These are phyloP conservation scores for Sindora glabra DNA, from an alignment of 306 rosid genomes.

Conservation along the genomic window DNA sequence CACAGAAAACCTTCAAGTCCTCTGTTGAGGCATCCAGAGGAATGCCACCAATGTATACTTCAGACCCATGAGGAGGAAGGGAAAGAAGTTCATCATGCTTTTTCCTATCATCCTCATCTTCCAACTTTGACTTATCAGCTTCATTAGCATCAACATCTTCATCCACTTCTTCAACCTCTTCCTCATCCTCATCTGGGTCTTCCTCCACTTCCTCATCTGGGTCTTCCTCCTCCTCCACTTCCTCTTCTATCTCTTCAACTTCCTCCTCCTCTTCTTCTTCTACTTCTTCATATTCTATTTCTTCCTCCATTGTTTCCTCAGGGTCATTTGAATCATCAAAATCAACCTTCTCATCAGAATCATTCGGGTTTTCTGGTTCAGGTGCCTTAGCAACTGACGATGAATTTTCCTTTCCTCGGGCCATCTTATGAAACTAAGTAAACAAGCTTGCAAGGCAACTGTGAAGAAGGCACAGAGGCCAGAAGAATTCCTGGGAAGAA, in stretches of 20 bases:
- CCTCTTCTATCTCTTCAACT: conserved; percentile 66
- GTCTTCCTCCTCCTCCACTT: conserved; percentile 37
- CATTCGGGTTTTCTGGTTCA: conserved; percentile 63
- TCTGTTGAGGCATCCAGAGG: conserved; percentile 60
- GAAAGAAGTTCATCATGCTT: conserved; percentile 78
- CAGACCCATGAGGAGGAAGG: conserved; percentile 97
- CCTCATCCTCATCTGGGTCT: conserved; percentile 51
- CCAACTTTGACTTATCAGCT: conserved; percentile 23
- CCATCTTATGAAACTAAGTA: conserved; percentile 77
- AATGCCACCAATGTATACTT: conserved; percentile 91
- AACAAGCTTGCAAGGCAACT: conserved; percentile 86
- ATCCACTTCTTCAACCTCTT: conserved; percentile 50
- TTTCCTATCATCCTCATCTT: conserved; percentile 59
- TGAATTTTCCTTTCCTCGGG: conserved; percentile 59
- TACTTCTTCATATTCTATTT: conserved; percentile 81
- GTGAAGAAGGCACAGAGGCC: conserved; percentile 97
- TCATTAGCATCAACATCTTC: conserved; percentile 39
- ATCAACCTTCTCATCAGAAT: conserved; percentile 70
- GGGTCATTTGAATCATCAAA: conserved; percentile 62
- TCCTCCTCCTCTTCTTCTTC: conserved; percentile 81
- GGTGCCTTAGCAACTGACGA: conserved; percentile 48
- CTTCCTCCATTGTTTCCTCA: conserved; percentile 78
- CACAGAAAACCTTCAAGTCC: conserved; percentile 68
- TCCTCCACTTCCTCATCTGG: conserved; percentile 28
- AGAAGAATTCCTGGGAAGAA: conserved; percentile 95